Conservation (phyloP, 257 asterid species). For the Solanum raphanifolium region DNA sequence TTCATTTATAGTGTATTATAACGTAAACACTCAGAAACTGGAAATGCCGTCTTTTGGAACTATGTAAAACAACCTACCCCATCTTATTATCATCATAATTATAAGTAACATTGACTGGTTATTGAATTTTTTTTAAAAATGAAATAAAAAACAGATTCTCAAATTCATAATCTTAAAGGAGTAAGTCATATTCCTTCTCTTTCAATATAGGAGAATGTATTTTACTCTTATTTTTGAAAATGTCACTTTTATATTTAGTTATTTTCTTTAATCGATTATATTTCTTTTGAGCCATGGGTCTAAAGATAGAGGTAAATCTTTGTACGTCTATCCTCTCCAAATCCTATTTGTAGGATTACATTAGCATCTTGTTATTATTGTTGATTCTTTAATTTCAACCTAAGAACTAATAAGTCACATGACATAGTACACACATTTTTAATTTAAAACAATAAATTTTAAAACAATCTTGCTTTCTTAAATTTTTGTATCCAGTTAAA, state of each 20-base stretch:
- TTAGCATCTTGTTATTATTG: rapidly evolving
- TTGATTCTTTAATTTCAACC: background rate
- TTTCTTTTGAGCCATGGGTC: background rate
- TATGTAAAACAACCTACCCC: background rate
- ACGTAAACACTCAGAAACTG: background rate
- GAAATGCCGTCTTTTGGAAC: background rate
- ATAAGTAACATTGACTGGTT: background rate
- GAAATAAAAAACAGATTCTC: background rate
- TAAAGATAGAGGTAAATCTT: background rate
- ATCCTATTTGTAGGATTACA: background rate
- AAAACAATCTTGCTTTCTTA: too few relatives aligned
- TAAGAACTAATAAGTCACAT: background rate
- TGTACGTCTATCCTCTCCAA: rapidly evolving
- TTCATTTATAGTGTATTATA: background rate
- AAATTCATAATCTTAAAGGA: background rate
- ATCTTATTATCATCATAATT: too few relatives aligned
- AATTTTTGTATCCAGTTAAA: background rate
- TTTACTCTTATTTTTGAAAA: background rate
- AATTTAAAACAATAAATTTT: background rate
- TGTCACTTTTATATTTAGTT: background rate
- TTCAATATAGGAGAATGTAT: background rate
- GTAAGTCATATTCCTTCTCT: background rate
- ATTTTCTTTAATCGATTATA: too few relatives aligned
- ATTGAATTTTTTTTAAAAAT: too few relatives aligned
- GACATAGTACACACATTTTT: background rate